Evolutionary conservation across 192 early-diverging fungal genomes (phyloP).

Genomic region (Chytriomyces hyalinus): DNA sequence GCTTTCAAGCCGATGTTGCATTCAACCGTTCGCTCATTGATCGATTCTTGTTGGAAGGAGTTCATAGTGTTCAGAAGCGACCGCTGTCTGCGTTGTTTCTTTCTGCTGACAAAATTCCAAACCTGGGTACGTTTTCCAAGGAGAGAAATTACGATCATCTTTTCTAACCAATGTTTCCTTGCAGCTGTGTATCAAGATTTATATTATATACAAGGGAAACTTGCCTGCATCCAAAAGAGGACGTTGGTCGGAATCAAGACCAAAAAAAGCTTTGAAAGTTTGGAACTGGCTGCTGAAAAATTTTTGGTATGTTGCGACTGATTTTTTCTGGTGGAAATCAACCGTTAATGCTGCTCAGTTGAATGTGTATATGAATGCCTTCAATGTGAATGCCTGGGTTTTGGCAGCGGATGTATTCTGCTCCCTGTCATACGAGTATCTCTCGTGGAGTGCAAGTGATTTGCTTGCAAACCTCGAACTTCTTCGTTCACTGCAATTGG

Average conservation of each 20-base stretch:
- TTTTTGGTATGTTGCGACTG: conserved; percentile 48
- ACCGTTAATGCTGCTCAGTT: conserved; percentile 33
- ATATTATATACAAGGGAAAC: conserved; percentile 30
- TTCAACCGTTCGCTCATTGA: conserved; percentile 13
- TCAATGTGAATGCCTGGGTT: conserved; percentile 68
- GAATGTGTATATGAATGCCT: conserved; percentile 63
- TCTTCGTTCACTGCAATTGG: conserved; percentile 67
- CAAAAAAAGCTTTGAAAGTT: conserved; percentile 59
- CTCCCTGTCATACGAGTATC: conserved; percentile 67
- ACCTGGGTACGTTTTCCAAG: not conserved
- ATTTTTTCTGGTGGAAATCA: conserved; percentile 4
- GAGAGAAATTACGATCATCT: not conserved
- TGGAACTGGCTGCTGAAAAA: conserved; percentile 62
- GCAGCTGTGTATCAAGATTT: conserved; percentile 21
- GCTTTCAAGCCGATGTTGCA: conserved; percentile 6
- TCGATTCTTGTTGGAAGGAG: not conserved
- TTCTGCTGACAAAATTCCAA: not conserved
- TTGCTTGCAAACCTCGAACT: conserved; percentile 54
- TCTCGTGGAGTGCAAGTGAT: conserved; percentile 65
- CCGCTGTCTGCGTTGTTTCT: not conserved
- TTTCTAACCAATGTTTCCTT: not conserved
- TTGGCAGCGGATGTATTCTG: conserved; percentile 62
- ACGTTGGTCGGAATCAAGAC: conserved; percentile 3
- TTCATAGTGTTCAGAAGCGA: not conserved
- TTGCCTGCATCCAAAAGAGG: conserved; percentile 14